These are phyloP conservation scores for Tremellales sp. DNA, from an alignment of 1,284 basidiomycete genomes.

Conservation along the genomic window DNA sequence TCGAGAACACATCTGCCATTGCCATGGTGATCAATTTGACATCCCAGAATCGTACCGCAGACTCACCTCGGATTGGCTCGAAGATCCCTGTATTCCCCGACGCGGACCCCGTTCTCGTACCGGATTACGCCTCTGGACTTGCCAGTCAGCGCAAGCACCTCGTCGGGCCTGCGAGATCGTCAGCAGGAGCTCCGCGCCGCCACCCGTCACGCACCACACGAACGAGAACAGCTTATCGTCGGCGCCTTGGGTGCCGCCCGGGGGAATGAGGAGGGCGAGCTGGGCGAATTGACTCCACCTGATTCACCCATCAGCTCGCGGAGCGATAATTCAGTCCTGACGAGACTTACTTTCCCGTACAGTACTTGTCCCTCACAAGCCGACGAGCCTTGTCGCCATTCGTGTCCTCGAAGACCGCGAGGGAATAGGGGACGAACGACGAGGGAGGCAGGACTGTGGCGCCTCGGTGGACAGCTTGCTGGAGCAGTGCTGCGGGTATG, in stretches of 20 bases:
- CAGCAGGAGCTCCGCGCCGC: too few relatives aligned
- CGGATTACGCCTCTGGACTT: slow-evolving; percentile 1
- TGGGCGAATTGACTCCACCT: not conserved
- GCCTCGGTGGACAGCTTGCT: not conserved
- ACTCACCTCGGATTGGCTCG: slow-evolving; percentile 7
- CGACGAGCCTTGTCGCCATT: not conserved
- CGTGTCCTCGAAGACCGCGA: not conserved
- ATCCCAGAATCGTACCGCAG: not conserved
- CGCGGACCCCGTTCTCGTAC: slow-evolving; percentile 1
- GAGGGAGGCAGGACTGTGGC: not conserved
- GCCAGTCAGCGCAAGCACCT: too few relatives aligned
- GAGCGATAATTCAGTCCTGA: not conserved
- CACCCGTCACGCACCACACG: slow-evolving; percentile 1
- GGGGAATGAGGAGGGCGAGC: not conserved
- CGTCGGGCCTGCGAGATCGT: too few relatives aligned
- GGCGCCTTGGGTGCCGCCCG: not conserved
- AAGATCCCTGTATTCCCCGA: slow-evolving; percentile 4
- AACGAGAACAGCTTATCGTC: slow-evolving; percentile 2
- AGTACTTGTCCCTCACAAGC: not conserved
- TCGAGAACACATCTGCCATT: not conserved
- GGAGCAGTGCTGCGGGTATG: too few relatives aligned
- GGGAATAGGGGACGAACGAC: not conserved
- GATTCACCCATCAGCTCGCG: not conserved
- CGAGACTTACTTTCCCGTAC: not conserved
- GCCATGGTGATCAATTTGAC: not conserved